Evolutionary conservation across 345 rosid species (phyloP), one percentile per base, ranked within the genome.

Genomic region (Durio zibethinus): DNA sequence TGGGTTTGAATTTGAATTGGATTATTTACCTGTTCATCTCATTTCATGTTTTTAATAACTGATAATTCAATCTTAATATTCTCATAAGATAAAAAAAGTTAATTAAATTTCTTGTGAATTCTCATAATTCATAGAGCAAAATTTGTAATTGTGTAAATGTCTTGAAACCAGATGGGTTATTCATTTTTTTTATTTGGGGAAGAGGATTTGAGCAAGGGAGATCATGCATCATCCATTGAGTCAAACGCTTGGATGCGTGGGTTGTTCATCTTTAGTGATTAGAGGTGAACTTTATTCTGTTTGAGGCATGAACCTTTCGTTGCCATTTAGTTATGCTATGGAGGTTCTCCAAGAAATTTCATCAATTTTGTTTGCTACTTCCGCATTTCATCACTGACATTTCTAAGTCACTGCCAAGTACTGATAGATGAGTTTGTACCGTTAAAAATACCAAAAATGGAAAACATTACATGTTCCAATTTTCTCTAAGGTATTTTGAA

Each of bases 1-100:
- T 57, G 29, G 33, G 31, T 23, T 57, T 25, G 15, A 57, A 56
- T 92, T 31, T 31, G 67, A 62, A 62, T 1, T 29, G 42, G n/a
- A 62, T 62, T 62, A 10, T 6, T 62, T 62, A 33, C 67, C 16
- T 61, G 42, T 8, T 62, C 21, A 48, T 71, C 74, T 43, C 35
- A 47, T 25, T 47, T 45, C 59, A 48, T 29, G 12, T 70, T 15
- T 48, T 16, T 18, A 48, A n/a, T 27, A 27, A 31, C 59, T 29
- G 9, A 29, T 69, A 69, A 27, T 3, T 69, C n/a, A 7, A 62
- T 61, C 40, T 31, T 61, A 61, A 29, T 15, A 61, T 5, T 61
- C 40, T 6, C 40, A 61, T 61, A 31, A 61, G 40, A 2, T 57
- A 31, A 57, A 15, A 23, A 4, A 57, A 23, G 15, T 60, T 60